These are phyloP conservation scores for Trematosphaeria pertusa DNA, from an alignment of 2,329 filamentous ascomycete species.

Conservation along the genomic window DNA sequence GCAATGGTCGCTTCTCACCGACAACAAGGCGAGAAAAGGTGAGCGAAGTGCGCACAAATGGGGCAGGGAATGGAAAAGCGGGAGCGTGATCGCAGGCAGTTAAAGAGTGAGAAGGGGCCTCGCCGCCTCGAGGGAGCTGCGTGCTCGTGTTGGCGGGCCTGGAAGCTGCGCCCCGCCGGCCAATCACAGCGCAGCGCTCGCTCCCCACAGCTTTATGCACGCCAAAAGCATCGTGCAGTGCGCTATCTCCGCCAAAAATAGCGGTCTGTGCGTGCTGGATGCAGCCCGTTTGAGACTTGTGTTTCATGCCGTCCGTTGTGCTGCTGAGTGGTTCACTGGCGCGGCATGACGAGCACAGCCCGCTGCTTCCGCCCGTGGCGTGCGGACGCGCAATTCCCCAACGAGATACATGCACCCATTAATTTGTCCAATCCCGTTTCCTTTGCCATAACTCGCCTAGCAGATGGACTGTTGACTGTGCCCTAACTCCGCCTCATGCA, in stretches of 20 bases:
- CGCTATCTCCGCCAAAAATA: slow-evolving; percentile 28
- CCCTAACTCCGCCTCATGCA: slow-evolving; percentile 23
- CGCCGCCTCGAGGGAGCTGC: slow-evolving; percentile 25
- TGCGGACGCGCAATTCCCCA: too few relatives aligned
- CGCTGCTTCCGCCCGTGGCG: too few relatives aligned
- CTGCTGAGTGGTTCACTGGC: slow-evolving; percentile 6
- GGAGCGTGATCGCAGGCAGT: background rate
- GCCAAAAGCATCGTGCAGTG: too few relatives aligned
- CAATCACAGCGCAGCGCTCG: slow-evolving; percentile 19
- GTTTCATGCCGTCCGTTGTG: slow-evolving; percentile 21
- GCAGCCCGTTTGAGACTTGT: slow-evolving; percentile 18
- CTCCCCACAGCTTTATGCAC: slow-evolving; percentile 24
- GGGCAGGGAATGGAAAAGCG: slow-evolving; percentile 9
- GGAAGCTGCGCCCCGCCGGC: slow-evolving; percentile 11
- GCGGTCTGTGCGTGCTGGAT: slow-evolving; percentile 17
- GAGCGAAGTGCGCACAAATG: slow-evolving; percentile 1
- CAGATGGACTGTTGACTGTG: slow-evolving; percentile 8
- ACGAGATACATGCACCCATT: too few relatives aligned
- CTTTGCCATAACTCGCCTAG: slow-evolving; percentile 4
- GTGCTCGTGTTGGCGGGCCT: slow-evolving; percentile 13
- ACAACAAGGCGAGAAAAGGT: background rate
- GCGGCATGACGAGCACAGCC: slow-evolving; percentile 20
- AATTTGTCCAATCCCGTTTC: slow-evolving; percentile 1
- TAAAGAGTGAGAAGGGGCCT: slow-evolving; percentile 8
- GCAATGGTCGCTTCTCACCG: too few relatives aligned